Base-by-base conservation (phyloP, 345 rosid genomes). In the Pugionium cornutum region DNA sequence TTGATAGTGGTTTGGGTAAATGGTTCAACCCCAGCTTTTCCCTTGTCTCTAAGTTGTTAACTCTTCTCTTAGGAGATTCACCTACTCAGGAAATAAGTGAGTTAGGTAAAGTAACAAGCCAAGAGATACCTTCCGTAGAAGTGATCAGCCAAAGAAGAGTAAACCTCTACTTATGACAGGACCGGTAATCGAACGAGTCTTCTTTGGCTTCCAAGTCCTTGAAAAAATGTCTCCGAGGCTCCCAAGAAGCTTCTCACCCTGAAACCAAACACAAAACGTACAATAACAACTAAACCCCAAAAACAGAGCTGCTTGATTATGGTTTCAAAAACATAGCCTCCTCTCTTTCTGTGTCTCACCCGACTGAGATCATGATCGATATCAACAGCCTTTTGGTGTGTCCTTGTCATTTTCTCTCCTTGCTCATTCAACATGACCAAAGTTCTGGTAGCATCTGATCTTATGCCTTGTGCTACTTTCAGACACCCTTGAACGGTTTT, bases 191-290 rank as follows among this genome's bases (percentile, higher is more conserved):
- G 77, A 68, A 42, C 82, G 89, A 63, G 83, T 78, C 83, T 82
- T 94, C 73, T 88, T 90, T 1, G 95, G 97, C 78, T 90, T 94
- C 99, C 99, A 94, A 6, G 88, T 86, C 78, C 58, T 90, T 31
- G 91, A 83, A 43, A 88, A 88, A 51, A 94, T 77, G 44, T 96
- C 90, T 42, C 99, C 97, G 9, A 94, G 96, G 74, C 82, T 88
- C 54, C 95, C 97, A 59, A 94, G 79, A 68, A 94, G 80, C 84
- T 86, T 94, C 81, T 94, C 99, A 30, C 97, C 97, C 99, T 94
- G 80, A 53, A 77, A 82, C 50, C 67, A 60, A 73, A 66, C 60
- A 49, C 11, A 50, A 44, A 37, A 30, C 49, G 55, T 25, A 64
- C 53, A 57, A 29, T 9, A 29, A 62, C 26, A 26, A 61, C n/a